A percentile compares a stretch with the other conserved stretches of the same genome.
These are phyloP conservation scores for Bipolaris bicolor DNA, from an alignment of 2,329 filamentous ascomycete species.

Conservation along the genomic window DNA sequence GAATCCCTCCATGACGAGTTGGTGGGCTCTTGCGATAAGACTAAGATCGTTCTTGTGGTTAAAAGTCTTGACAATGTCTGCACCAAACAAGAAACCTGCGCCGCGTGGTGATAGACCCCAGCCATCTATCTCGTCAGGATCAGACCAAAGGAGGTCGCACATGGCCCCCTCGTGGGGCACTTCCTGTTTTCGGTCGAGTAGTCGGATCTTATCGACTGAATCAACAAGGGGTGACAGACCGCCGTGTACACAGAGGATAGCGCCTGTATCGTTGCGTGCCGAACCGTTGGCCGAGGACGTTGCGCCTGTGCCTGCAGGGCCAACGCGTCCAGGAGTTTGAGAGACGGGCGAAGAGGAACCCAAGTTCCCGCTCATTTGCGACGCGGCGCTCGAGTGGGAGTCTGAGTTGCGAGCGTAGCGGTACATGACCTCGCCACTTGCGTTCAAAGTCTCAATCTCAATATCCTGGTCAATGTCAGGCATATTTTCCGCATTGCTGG, in stretches of 20 bases:
- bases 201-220: slow-evolving; percentile 90
- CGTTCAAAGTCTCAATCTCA: slow-evolving; percentile 92
- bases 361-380: slow-evolving; percentile 39
- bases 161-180: slow-evolving; percentile 98
- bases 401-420: slow-evolving; percentile 64
- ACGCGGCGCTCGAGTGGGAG: slow-evolving; percentile 46
- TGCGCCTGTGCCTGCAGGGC: slow-evolving; percentile 80
- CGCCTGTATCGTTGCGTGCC: slow-evolving; percentile 61
- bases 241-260: slow-evolving; percentile 94
- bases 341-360: slow-evolving; percentile 48
- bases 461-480: slow-evolving; percentile 70
- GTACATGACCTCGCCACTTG: slow-evolving; percentile 78
- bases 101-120: slow-evolving; percentile 95
- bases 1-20: slow-evolving; percentile 99
- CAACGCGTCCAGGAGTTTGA: slow-evolving; percentile 60
- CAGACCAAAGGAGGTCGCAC: slow-evolving; percentile 98
- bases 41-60: slow-evolving; percentile 93
- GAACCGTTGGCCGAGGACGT: slow-evolving; percentile 68
- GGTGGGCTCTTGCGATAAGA: slow-evolving; percentile 91
- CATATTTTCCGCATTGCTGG: slow-evolving; percentile 57
- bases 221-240: slow-evolving; percentile 91
- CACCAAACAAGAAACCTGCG: slow-evolving; percentile 93
- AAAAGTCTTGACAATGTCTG: slow-evolving; percentile 92
- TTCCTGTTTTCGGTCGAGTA: slow-evolving; percentile 93
- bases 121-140: slow-evolving; percentile 96